A percentile compares a stretch with the other conserved stretches of the same genome.
phyloP scores from a whole-genome alignment of 2,329 filamentous ascomycete genomes.

The Aspergillus ustus region DNA sequence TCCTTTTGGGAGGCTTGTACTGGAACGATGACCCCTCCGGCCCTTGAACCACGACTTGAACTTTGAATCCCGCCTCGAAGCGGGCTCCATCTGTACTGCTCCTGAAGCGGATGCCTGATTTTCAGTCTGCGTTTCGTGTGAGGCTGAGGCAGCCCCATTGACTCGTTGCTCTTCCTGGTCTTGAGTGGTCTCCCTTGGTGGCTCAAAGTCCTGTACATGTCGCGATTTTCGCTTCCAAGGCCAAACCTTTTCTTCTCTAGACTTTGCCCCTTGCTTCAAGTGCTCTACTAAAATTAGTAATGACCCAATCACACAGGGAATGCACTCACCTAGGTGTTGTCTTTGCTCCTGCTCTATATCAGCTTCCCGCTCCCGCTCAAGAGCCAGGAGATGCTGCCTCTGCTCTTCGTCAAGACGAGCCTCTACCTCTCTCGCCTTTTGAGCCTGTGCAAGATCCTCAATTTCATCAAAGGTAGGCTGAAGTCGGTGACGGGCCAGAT shows the following conservation, averaged over 20 bases:
- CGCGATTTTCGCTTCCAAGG: conserved; percentile 36
- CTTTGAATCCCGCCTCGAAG: conserved; percentile 33
- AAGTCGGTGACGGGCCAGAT: conserved; percentile 75
- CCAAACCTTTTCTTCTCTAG: conserved; percentile 31
- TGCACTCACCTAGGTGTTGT: conserved; percentile 31
- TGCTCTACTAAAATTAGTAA: conserved; percentile 20
- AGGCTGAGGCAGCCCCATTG: background rate
- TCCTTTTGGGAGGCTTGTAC: conserved; percentile 23
- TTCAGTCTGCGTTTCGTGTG: conserved; percentile 12
- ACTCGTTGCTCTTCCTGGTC: background rate
- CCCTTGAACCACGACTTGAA: conserved; percentile 42
- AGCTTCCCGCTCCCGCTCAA: conserved; percentile 45
- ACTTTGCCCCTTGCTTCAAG: conserved; percentile 26
- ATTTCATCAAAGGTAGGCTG: conserved; percentile 88
- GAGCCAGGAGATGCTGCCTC: conserved; percentile 62
- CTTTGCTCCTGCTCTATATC: conserved; percentile 40
- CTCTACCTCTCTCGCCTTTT: conserved; percentile 69
- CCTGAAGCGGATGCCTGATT: conserved; percentile 15
- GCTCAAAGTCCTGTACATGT: conserved; percentile 23
- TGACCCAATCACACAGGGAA: background rate
- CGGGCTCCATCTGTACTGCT: conserved; percentile 9
- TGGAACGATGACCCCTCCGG: conserved; percentile 34
- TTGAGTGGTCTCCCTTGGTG: conserved; percentile 10
- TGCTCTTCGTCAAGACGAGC: conserved; percentile 67
- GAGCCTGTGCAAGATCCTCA: conserved; percentile 73